Base-by-base conservation (phyloP, 2,329 filamentous ascomycete species). In the Sporothrix inflata region DNA sequence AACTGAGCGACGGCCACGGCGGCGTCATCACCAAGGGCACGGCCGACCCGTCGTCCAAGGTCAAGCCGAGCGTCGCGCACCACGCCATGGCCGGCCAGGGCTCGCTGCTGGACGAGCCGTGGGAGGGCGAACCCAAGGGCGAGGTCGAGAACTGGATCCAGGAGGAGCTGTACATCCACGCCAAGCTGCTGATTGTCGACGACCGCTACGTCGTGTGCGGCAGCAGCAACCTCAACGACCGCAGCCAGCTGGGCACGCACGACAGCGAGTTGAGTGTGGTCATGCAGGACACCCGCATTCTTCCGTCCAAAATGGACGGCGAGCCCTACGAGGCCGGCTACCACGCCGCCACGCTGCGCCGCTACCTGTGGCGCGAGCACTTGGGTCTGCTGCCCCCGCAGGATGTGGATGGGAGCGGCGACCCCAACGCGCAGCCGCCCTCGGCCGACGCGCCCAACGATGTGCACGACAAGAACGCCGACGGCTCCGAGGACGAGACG, bases 101-200 rank as follows among this genome's bases (percentile, higher is more conserved):
- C 80, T 88, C 79, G 83, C 86, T 85, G 81, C 89, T 77, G 3
- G 90, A 93, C 11, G 93, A 97, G 80, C 78, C 83, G 0, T 98
- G 94, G 92, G 91, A 94, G 19, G 91, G 92, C 19, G 84, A 91
- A 3, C 83, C 89, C 0, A 88, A 95, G 76, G 88, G 88, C 1
- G 96, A 98, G 80, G 91, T 94, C 72, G 87, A 91, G 70, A 93
- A 97, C 79, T 97, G 96, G 85, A 91, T 98, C 73, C 95, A 97
- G 79, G 96, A 99, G 80, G 95, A 99, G 81, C 87, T 98, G 1
- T 99, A 99, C 80, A 91, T 98, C 65, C 96, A 99, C 80, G 92
- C 90, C 38, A 99, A 98, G 83, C 86, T 98, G 47, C 87, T 96
- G 76, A 95, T 98, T 76, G 92, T 91, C 1, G 94, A 98, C 79